Conservation (phyloP, 768 basidiomycete genomes). For the Panaeolus papilionaceus region DNA sequence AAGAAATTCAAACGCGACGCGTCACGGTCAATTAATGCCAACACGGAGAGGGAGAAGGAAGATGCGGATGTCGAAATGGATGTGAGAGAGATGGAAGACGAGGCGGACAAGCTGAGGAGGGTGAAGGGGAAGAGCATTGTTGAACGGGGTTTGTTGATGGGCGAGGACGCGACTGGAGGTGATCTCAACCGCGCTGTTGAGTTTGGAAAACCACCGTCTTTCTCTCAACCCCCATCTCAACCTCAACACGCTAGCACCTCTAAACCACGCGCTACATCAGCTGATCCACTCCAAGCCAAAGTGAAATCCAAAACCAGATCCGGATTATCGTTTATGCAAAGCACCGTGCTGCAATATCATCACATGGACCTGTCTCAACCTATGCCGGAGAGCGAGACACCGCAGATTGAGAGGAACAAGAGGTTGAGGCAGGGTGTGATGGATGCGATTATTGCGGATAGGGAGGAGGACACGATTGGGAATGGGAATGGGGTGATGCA, state of each 20-base stretch:
- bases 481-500: constrained; percentile 15
- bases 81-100: constrained; percentile 75
- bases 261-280: constrained; percentile 50
- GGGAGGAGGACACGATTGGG: constrained; percentile 27
- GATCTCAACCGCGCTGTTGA: not conserved
- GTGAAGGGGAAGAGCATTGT: constrained; percentile 2
- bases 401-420: constrained; percentile 71
- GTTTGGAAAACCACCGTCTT: not conserved
- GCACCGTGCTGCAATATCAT: constrained; percentile 31
- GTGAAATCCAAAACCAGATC: not conserved
- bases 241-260: constrained; percentile 39
- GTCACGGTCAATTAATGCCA: constrained; percentile 31
- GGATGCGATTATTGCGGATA: constrained; percentile 43
- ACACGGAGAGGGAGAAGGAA: constrained; percentile 44
- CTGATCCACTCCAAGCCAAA: constrained; percentile 30
- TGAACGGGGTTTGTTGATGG: not conserved
- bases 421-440: constrained; percentile 59
- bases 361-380: constrained; percentile 55
- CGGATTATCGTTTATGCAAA: not conserved
- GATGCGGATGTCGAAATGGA: constrained; percentile 62
- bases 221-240: not conserved
- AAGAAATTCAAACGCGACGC: constrained; percentile 66
- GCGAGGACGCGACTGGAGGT: not conserved
- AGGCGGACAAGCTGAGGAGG: constrained; percentile 67
- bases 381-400: constrained; percentile 65